These are phyloP conservation scores for Fusarium multiceps DNA, from an alignment of 2,329 filamentous ascomycete species.

Conservation along the genomic window DNA sequence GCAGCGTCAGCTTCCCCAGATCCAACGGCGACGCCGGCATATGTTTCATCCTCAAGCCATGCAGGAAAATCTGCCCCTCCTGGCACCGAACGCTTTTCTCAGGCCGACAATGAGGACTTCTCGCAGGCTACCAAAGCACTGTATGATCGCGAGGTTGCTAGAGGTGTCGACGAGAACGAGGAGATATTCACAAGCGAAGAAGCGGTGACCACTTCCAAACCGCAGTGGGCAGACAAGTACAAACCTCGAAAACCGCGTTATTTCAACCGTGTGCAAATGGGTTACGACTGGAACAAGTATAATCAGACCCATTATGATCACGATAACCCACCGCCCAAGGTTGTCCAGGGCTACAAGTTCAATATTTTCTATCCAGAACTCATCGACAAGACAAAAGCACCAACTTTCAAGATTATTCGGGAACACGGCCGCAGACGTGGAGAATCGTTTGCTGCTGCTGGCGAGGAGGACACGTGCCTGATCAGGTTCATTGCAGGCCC, in stretches of 20 bases:
- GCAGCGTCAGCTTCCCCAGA: constrained; percentile 14
- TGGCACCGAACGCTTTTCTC: constrained; percentile 75
- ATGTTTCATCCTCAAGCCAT: constrained; percentile 35
- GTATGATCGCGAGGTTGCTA: constrained; percentile 92
- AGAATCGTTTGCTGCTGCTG: constrained; percentile 91
- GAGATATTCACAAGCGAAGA: constrained; percentile 96
- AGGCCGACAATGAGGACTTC: constrained; percentile 78
- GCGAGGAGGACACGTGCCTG: constrained; percentile 95
- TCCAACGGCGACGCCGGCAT: constrained; percentile 15
- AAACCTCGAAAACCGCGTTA: constrained; percentile 92
- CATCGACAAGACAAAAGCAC: constrained; percentile 92
- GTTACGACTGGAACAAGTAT: constrained; percentile 99
- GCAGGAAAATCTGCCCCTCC: constrained; percentile 57
- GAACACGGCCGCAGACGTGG: constrained; percentile 90
- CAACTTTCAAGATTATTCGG: constrained; percentile 94
- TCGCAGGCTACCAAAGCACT: constrained; percentile 88
- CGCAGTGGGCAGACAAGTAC: constrained; percentile 86
- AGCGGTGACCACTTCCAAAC: constrained; percentile 67
- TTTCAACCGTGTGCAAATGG: constrained; percentile 98
- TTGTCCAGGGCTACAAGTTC: constrained; percentile 99
- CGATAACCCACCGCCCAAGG: constrained; percentile 96
- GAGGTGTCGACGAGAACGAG: constrained; percentile 91
- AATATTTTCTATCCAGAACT: constrained; percentile 99
- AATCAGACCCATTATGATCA: constrained; percentile 99
- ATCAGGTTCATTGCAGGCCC: constrained; percentile 96